Base-by-base conservation (phyloP, 352 stramenopile genomes). In the Globisporangium splendens region DNA sequence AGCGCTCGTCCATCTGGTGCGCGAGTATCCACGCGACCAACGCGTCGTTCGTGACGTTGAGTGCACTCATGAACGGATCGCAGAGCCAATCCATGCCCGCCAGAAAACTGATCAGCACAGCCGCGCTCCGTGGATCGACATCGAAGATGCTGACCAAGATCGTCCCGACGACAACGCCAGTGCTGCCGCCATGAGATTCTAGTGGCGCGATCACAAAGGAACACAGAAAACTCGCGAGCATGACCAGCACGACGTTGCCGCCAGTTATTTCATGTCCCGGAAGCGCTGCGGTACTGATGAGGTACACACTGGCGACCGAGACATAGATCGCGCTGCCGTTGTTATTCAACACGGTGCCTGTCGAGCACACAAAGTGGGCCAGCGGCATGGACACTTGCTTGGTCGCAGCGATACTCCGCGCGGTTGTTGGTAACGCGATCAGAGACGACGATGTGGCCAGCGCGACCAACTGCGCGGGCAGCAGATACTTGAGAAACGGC, bases 241-340 rank as follows among this genome's bases (percentile, higher is more conserved):
- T 49, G 46, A 87, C 66, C 1, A 63, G 28, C 14, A 73, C 43
- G 18, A 83, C 49, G 12, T 57, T 72, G 4, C 46, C 54, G 0
- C 65, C 56, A 12, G 70, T 64, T 35, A 77, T 54, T 12, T 63
- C 56, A 24, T 52, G 56, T 3, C 63, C 69, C 44, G 66, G 68
- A 12, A 57, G 20, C 14, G 47, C 56, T 0, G 41, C 39, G 54
- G 65, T 55, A n/a, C 58, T 62, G 14, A 88, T 44, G 20, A 86
- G 62, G 58, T 83, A 90, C 8, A 84, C 50, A 0, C 65, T 74
- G 35, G 61, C 69, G 7, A 79, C 62, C 0, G 80, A 79, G 15
- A 88, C 46, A 35, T 87, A 88, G 35, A 85, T 20, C 7, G 76
- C 80, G 8, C 67, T 82, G 41, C 80, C 80, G n/a, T 69, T 80